Conservation (phyloP, 2,329 filamentous ascomycete genomes). For the Verticillium dahliae region DNA sequence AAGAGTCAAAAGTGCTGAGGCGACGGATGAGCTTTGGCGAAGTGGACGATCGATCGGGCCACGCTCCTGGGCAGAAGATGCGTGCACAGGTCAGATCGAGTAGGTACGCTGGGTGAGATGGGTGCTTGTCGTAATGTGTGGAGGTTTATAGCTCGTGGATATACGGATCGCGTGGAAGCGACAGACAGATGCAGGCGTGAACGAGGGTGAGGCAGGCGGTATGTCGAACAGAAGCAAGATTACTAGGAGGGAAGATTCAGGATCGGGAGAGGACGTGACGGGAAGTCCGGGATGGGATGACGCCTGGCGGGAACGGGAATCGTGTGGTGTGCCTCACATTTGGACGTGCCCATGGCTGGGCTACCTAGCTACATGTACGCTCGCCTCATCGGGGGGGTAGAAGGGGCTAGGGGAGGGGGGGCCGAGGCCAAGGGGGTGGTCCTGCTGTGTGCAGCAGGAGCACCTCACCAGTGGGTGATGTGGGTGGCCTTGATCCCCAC, state of each 20-base stretch:
- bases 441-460: background rate
- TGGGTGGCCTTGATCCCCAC: background rate
- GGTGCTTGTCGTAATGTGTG: background rate
- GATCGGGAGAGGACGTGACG: background rate
- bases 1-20: background rate
- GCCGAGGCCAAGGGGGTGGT: background rate
- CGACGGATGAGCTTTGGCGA: background rate
- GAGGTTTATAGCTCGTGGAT: background rate
- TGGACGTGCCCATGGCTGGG: background rate
- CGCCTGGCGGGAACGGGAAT: background rate
- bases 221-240: background rate
- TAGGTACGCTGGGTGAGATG: background rate
- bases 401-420: background rate
- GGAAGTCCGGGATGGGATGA: background rate
- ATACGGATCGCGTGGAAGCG: constrained; percentile 5
- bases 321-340: background rate
- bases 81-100: background rate
- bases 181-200: background rate
- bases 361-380: background rate
- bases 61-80: background rate
- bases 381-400: background rate
- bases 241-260: background rate
- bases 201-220: background rate
- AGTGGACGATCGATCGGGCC: background rate
- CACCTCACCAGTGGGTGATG: background rate